Base-by-base conservation (phyloP, 2,329 filamentous ascomycete genomes). In the Orbilia quercus region DNA sequence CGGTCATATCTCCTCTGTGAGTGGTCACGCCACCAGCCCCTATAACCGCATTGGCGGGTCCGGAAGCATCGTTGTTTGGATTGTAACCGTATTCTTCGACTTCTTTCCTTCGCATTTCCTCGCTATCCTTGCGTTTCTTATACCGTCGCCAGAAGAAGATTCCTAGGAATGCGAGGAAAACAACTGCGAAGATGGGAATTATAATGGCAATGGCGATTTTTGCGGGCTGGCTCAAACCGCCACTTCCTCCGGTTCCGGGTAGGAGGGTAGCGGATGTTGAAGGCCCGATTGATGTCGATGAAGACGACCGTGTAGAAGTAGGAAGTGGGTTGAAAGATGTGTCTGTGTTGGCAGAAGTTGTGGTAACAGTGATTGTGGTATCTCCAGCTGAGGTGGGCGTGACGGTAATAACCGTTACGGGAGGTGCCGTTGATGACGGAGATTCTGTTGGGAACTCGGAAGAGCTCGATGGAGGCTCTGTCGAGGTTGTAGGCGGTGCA, bases 31-130 rank as follows among this genome's bases (percentile, higher is more conserved):
- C 81, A 36, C 79, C 79, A 40, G 81, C 79, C 11, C 81, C 83
- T 11, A 86, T 80, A 9, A 82, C 82, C 5, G 75, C 75, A 3
- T 65, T 74, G 4, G 75, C 84, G 58, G 84, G 82, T 23, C 82
- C 83, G 14, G 86, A 83, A 7, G 84, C 92, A 79, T 97, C 93
- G 72, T 92, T 89, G 81, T 98, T 98, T n/a, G 95, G 95, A 80
- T 98, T 98, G 84, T 93, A 98, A 31, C 91, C 90, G 80, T 98
- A 98, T 79, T 98, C 95, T 80, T 98, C 94, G 9, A 97, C 92
- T 81, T 99, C 95, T 82, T 97, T 97, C 75, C 93, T 88, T 55
- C 95, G 88, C 78, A 93, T 88, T 80, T 97, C 95, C 79, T 95
- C 92, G 12, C 90, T 90, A 75, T 88, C 87, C 83, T 92, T 95